A percentile compares a stretch with the other conserved stretches of the same genome.
phyloP scores from a whole-genome alignment of 108 stramenopile species.

The Bacterosira constricta region DNA sequence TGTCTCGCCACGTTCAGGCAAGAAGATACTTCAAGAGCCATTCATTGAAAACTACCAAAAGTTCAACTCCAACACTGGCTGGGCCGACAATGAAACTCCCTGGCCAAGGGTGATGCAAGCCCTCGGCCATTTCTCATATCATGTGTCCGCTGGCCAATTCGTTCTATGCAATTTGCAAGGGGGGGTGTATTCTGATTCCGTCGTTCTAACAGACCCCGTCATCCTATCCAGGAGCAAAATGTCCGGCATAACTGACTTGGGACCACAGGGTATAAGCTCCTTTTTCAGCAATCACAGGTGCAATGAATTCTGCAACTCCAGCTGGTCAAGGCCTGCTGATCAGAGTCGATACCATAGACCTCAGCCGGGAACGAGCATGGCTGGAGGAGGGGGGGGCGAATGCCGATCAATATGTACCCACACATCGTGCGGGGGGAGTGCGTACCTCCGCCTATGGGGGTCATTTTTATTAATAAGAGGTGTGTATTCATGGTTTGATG shows the following conservation, averaged over 20 bases:
- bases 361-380: slow-evolving; percentile 22
- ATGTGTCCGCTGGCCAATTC: slow-evolving; percentile 44
- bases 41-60: slow-evolving; percentile 57
- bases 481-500: no score
- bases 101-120: slow-evolving; percentile 60
- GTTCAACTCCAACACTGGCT: slow-evolving; percentile 62
- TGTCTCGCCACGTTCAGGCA: slow-evolving; percentile 1
- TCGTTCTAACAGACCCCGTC: slow-evolving; percentile 55
- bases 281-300: slow-evolving; percentile 50
- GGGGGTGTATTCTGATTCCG: slow-evolving; percentile 32
- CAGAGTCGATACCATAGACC: slow-evolving; percentile 15
- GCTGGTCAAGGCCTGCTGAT: slow-evolving; percentile 42
- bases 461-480: no score
- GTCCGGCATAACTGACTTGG: slow-evolving; percentile 56
- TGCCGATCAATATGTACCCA: not conserved
- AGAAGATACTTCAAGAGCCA: slow-evolving; percentile 48
- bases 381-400: not conserved
- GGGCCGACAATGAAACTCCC: slow-evolving; percentile 30
- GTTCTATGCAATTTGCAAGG: slow-evolving; percentile 65
- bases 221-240: slow-evolving; percentile 34
- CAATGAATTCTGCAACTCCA: slow-evolving; percentile 51
- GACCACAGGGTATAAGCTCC: slow-evolving; percentile 35
- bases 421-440: not conserved
- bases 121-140: slow-evolving; percentile 52
- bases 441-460: no score